Evolutionary conservation across 371 early-diverging fungal genomes (phyloP).

Genomic region (Mucor sp.): DNA sequence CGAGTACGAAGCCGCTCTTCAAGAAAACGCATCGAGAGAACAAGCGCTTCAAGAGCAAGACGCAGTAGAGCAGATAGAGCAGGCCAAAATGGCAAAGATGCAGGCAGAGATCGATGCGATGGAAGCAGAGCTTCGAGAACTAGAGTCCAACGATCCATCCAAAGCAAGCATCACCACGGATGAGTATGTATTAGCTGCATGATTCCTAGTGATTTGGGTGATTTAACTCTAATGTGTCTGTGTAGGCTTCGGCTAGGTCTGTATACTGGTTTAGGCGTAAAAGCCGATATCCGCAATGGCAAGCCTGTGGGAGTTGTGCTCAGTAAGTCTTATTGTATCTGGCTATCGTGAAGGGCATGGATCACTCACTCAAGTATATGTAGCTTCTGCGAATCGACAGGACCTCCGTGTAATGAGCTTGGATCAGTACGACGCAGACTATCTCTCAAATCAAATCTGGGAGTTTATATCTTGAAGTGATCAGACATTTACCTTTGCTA

Average conservation of each 20-base stretch:
- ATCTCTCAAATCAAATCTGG: not conserved
- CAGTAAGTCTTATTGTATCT: not conserved
- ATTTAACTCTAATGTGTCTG: not conserved
- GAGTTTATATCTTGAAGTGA: not conserved
- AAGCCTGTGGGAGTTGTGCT: not conserved
- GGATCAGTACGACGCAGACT: not conserved
- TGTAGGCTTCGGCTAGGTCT: not conserved
- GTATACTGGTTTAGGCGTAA: not conserved
- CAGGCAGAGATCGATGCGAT: not conserved
- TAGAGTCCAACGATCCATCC: not conserved
- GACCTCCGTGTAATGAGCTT: not conserved
- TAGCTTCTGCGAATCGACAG: not conserved
- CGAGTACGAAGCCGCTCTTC: not conserved
- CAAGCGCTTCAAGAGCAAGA: not conserved
- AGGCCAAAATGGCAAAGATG: not conserved
- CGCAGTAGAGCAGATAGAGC: not conserved
- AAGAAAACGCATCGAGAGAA: not conserved
- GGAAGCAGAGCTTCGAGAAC: not conserved
- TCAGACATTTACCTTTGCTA: too few relatives aligned
- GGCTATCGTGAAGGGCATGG: too few relatives aligned
- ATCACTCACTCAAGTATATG: too few relatives aligned
- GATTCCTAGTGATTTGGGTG: not conserved
- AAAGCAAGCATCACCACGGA: not conserved
- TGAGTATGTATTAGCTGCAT: not conserved
- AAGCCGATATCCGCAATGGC: not conserved